Base-by-base conservation (phyloP, 768 basidiomycete genomes). In the Pulveroboletus sp. region DNA sequence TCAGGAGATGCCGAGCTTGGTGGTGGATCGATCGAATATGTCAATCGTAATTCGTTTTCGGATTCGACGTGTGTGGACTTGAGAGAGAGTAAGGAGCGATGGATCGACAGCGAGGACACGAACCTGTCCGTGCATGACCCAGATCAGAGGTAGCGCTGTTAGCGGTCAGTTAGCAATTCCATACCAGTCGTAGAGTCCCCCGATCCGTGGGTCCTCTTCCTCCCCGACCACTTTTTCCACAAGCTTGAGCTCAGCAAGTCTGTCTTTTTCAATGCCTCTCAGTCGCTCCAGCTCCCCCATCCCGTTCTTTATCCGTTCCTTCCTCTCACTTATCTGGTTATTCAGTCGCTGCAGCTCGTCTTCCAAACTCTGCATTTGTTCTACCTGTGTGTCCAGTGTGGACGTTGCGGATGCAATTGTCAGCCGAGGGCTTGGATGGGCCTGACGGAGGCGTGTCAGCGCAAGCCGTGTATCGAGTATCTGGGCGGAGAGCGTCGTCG, bases 391-490 rank as follows among this genome's bases (percentile, higher is more conserved):
- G 9, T 83, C 81, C 2, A 92, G 80, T 46, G 83, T 81, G 54
- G 84, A 76, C 42, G 83, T 82, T 0, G 93, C 93, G 40, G 83
- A 73, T 3, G 81, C 68, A 31, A 90, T 78, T 0, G 93, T 95
- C 31, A 93, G 69, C 9, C 92, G 80, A 39, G 92, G 85, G 17
- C 83, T 79, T 0, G 89, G 87, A 57, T 94, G 82, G 2, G 84
- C 79, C 56, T 92, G 86, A 17, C 89, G 82, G 15, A 94, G 80
- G 2, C 92, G 81, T 7, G 85, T 84, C 33, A 94, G 75, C 1
- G 85, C 79, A 5, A 93, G 78, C 32, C 88, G 84, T 32, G 90
- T 82, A 61, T 93, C 90, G 51, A 90, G 78, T 57, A 94, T 91
- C 64, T 88, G 78, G 49, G 87, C 80, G 1, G 86, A 79, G 1